Conservation (phyloP, 768 basidiomycete genomes). For the Tulasnella sp. region DNA sequence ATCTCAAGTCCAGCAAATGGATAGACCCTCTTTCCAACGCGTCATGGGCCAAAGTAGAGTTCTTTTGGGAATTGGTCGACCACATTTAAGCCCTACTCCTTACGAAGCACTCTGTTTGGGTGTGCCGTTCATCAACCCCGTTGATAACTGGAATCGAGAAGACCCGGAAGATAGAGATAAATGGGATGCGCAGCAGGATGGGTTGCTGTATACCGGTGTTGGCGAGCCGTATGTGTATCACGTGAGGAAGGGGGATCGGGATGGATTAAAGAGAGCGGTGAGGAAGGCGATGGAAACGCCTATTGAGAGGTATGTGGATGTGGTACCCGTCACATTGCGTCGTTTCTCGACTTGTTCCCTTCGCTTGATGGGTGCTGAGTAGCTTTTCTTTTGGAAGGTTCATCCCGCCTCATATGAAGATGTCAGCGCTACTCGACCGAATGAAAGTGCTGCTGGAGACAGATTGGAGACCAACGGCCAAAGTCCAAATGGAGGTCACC, state of each 20-base stretch:
- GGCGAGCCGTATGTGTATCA: constrained; percentile 28
- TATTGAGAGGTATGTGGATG: constrained; percentile 9
- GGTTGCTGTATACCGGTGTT: constrained; percentile 17
- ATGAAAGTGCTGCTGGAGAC: neutral
- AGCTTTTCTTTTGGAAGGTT: neutral
- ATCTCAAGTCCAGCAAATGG: neutral
- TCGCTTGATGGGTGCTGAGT: neutral
- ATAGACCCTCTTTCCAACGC: neutral
- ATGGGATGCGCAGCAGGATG: constrained; percentile 29
- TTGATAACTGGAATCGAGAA: constrained; percentile 25
- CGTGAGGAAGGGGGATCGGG: constrained; percentile 23
- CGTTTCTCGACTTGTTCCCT: too few species aligned
- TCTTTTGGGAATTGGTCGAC: constrained; percentile 20
- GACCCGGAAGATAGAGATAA: constrained; percentile 25
- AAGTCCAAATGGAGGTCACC: neutral
- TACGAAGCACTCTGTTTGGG: constrained; percentile 24
- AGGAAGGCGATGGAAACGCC: constrained; percentile 21
- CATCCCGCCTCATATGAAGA: constrained; percentile 9
- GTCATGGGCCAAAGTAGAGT: constrained; percentile 3
- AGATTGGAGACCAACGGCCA: neutral
- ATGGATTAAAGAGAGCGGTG: constrained; percentile 21
- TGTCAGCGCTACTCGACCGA: neutral
- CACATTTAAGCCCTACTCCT: constrained; percentile 21
- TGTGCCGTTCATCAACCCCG: constrained; percentile 31
- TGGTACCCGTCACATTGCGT: too few species aligned